Base-by-base conservation (phyloP, 257 asterid genomes). In the Solanum raphanifolium region DNA sequence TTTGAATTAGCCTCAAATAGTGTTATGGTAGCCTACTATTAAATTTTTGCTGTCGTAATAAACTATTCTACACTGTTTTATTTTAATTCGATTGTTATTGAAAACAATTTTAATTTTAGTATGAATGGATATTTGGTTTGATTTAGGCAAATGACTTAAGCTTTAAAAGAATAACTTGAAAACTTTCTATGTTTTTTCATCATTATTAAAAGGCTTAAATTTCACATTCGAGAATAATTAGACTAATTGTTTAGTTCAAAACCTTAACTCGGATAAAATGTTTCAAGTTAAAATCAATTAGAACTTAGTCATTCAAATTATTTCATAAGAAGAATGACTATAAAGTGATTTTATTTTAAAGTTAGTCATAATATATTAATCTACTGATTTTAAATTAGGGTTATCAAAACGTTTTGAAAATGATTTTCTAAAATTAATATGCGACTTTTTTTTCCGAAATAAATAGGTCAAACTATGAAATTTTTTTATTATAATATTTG, bases 401-500 rank as follows among this genome's bases (percentile, higher is more conserved):
- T 66, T 66, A 11, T 66, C 73, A 27, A 11, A 66, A 3, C 4
- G 48, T 11, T 41, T 41, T 41, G 15, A 41, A 11, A 41, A 41
- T 41, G 48, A 41, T 41, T 41, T 3, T 41, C 43, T 39, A 9
- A 41, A 11, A 41, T 41, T 11, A 41, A 41, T 41, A 41, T 41
- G 48, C 48, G 4, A 13, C 74, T 66, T 25, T 27, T 12, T 66
- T 5, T 2, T 6, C 29, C 9, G 0, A 25, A 25, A 66, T 27
- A 66, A 66, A 66, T 27, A 66, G 5, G 18, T 15, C 34, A 66
- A 25, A 13, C 16, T 66, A 25, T n/a, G 7, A 25, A 3, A 0
- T 10, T 21, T 21, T 2, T 5, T 65, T 25, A 3, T 94, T 76
- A n/a, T 90, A 62, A 92, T 94, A 82, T 92, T 92, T 52, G 95